Evolutionary conservation across 2,329 filamentous ascomycete species (phyloP), one percentile per base, ranked within the genome.

Genomic region (Torrubiella hemipterigena): DNA sequence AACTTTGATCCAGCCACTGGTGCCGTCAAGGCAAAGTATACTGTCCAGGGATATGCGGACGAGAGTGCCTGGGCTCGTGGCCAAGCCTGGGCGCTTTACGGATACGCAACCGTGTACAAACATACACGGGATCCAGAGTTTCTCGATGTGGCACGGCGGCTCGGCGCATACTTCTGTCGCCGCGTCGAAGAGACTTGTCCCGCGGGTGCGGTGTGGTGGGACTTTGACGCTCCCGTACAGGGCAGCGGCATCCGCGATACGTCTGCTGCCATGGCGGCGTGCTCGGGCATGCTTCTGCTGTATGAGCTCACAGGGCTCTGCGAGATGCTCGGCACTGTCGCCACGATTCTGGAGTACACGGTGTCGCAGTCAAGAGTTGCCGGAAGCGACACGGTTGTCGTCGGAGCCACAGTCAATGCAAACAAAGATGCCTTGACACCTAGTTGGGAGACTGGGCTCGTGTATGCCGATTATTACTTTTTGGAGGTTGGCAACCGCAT

Each of bases 141-240:
- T 19, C 30, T 39, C n/a, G 22, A 37, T 7, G 31, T 34, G 20
- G 22, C 37, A 11, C 30, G 15, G 5, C 18, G 30, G 11, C 27
- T 36, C 1, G 22, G 25, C 1, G 29, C 25, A 16, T 39, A 37
- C 29, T 39, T 37, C 29, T 31, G 30, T 21, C 17, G 18, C 9
- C 26, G 36, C 9, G 31, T 38, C 17, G 25, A 33, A 12, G 32
- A 37, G 15, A 17, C 17, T 7, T 18, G 17, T 12, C 22, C 12
- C 12, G 12, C 14, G 12, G 34, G 30, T 16, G 27, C 13, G 24
- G 31, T 28, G 17, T 34, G 11, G 10, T 33, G 30, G 33, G 43
- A 42, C 11, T 39, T 44, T 32, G 31, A 42, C 24, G 40, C 35
- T 6, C 35, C 39, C 14, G 37, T 42, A 8, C 34, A 42, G 18